phyloP scores from a whole-genome alignment of 352 stramenopile species.

The Phytophthora parvispora region DNA sequence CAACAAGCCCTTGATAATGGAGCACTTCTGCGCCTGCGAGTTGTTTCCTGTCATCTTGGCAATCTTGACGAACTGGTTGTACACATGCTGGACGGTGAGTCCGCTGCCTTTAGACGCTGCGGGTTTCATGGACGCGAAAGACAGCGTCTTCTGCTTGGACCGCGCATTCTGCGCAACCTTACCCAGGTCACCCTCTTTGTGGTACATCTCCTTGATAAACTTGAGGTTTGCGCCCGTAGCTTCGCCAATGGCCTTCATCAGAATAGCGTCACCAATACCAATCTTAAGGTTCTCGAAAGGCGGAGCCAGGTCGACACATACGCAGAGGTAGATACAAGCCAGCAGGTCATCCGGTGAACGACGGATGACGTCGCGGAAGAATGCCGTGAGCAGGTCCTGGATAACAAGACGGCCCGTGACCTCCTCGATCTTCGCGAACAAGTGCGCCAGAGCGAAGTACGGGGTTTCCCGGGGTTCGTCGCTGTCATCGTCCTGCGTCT shows the following conservation, averaged over 20 bases:
- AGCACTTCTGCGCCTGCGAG: conserved; percentile 98
- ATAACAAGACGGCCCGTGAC: conserved; percentile 83
- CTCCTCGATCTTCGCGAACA: conserved; percentile 86
- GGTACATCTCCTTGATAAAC: conserved; percentile 97
- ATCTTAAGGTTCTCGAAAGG: conserved; percentile 99
- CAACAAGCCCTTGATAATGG: conserved; percentile 98
- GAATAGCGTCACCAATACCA: conserved; percentile 97
- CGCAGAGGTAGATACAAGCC: conserved; percentile 93
- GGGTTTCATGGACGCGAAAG: conserved; percentile 80
- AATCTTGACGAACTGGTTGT: conserved; percentile 94
- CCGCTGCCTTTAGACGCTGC: conserved; percentile 60
- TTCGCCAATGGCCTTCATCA: conserved; percentile 98
- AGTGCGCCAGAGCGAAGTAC: conserved; percentile 72
- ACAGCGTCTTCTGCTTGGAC: conserved; percentile 95
- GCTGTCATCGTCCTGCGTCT: conserved; percentile 10
- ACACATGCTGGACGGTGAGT: conserved; percentile 91
- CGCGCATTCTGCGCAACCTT: conserved; percentile 96
- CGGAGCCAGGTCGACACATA: conserved; percentile 94
- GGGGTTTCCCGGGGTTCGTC: conserved; percentile 36
- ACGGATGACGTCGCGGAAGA: conserved; percentile 86
- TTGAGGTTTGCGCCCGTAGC: conserved; percentile 92
- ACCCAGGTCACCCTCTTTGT: conserved; percentile 98
- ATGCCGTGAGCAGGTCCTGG: conserved; percentile 87
- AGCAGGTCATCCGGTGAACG: conserved; percentile 87
- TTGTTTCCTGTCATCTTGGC: conserved; percentile 96